Base-by-base conservation (phyloP, 208 protist species). In the Trypanosoma theileri region DNA sequence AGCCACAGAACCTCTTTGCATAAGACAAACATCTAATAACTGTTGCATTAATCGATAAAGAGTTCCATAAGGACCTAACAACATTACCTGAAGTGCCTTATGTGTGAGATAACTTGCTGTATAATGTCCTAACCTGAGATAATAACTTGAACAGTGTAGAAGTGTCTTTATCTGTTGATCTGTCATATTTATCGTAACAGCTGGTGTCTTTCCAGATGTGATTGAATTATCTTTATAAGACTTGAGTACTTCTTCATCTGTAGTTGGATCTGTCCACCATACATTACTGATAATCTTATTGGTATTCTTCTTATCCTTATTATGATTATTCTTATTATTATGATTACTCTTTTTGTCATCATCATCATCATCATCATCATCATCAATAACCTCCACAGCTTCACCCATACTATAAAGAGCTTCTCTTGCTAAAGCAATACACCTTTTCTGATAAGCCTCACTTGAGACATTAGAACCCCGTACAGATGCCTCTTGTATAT, bases 51-150 rank as follows among this genome's bases (percentile, higher is more conserved):
- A 59, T 11, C 80, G 71, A 76, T 84, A 80, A 45, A 91, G 79
- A 14, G 71, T 69, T 62, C 89, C 89, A 64, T 90, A 86, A 12
- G 86, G 84, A 1, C 82, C 84, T 22, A 93, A 77, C 10, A 95
- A 72, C 40, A 82, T 79, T 22, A 95, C 66, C 65, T 95, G 89
- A 64, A 95, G 77, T 12, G 89, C 89, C 67, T 93, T 92, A 69
- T 91, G 86, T 17, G 85, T 90, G 53, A 92, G 67, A 53, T 87
- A 95, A 61, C 75, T 63, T 9, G 77, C 50, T 16, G 80, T 74
- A 79, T 82, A 80, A 48, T 60, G 79, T 7, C 75, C 79, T 1
- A 95, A 66, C 14, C 64, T 50, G 1, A 78, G 76, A 70, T 93
- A 92, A 76, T 95, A 91, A 21, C 54, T 69, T 4, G 79, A 72